Base-by-base conservation (phyloP, 2,329 filamentous ascomycete genomes). In the Aspergillus texensis region DNA sequence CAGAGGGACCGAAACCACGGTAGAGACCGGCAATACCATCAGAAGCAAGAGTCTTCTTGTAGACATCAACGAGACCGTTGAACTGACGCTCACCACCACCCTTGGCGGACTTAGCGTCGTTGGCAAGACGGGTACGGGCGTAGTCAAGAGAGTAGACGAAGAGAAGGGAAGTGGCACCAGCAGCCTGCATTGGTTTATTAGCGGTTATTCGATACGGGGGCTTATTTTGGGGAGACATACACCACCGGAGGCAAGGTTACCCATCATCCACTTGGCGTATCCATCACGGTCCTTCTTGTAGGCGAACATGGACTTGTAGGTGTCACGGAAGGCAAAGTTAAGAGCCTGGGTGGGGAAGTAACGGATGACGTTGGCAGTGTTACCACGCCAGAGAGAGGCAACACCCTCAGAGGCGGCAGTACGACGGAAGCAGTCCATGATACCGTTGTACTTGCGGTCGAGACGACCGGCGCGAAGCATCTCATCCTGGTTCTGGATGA, bases 401-500 rank as follows among this genome's bases (percentile, higher is more conserved):
- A 95, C 85, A 92, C 95, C 95, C 89, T 99, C 95, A 72, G 91
- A 87, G 78, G 89, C 89, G 71, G 88, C 88, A 81, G 95, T 98
- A 82, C 95, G 92, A 78, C 85, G 86, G 91, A 99, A 99, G 89
- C 95, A 98, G 83, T 99, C 95, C 67, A 70, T 79, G 81, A 99
- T 98, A 83, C 95, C 95, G 78, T 85, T 84, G 89, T 97, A 99
- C 85, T 94, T 96, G 85, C 90, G 91, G 89, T 96, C 93, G 73
- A 99, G 94, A 93, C 95, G 95, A 82, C 95, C 95, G 81, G 90
- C 84, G 90, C 97, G 97, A 79, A 99, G 86, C 95, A 99, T 99
- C 89, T 99, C 95, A 95, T 99, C 95, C 95, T 99, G 95, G 88
- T 99, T 99, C 89, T 99, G 95, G 87, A 99, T 96, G 81, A 99